phyloP scores from a whole-genome alignment of 441 rosid genomes.

The Euphorbia schlechtendalii region DNA sequence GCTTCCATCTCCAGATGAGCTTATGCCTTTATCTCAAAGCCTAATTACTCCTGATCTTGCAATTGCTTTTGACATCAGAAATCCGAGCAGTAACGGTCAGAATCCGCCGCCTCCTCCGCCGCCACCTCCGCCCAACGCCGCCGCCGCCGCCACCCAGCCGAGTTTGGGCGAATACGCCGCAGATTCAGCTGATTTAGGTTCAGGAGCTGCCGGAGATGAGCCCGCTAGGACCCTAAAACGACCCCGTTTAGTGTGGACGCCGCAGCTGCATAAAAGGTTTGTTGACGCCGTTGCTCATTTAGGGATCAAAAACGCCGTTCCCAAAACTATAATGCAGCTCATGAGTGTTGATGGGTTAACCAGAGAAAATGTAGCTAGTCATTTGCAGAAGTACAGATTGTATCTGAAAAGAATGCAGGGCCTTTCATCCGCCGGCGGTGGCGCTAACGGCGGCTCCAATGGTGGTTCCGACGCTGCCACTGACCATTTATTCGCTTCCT shows the following conservation, averaged over 20 bases:
- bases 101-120: slow-evolving; percentile 31
- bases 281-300: slow-evolving; percentile 86
- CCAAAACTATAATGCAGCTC: slow-evolving; percentile 90
- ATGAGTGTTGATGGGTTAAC: slow-evolving; percentile 91
- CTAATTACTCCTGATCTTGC: slow-evolving; percentile 91
- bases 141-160: slow-evolving; percentile 36
- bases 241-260: slow-evolving; percentile 93
- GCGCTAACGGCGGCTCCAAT: too few relatives aligned
- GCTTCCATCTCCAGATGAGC: slow-evolving; percentile 75
- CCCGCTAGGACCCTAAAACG: slow-evolving; percentile 80
- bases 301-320: slow-evolving; percentile 91
- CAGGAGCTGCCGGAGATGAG: slow-evolving; percentile 64
- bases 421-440: slow-evolving; percentile 51
- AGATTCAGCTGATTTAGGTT: slow-evolving; percentile 56
- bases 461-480: slow-evolving; percentile 55
- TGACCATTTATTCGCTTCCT: slow-evolving; percentile 79
- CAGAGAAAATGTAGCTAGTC: slow-evolving; percentile 92
- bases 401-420: slow-evolving; percentile 94
- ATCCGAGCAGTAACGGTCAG: slow-evolving; percentile 24
- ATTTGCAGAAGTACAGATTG: slow-evolving; percentile 82
- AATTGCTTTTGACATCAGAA: slow-evolving; percentile 71
- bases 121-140: slow-evolving; percentile 27
- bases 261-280: slow-evolving; percentile 83
- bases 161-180: slow-evolving; percentile 51
- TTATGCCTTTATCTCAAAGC: slow-evolving; percentile 79